A percentile compares a stretch with the other conserved stretches of the same genome.
Evolutionary conservation across 768 basidiomycete species (phyloP).

Genomic region (Suillus paluster): DNA sequence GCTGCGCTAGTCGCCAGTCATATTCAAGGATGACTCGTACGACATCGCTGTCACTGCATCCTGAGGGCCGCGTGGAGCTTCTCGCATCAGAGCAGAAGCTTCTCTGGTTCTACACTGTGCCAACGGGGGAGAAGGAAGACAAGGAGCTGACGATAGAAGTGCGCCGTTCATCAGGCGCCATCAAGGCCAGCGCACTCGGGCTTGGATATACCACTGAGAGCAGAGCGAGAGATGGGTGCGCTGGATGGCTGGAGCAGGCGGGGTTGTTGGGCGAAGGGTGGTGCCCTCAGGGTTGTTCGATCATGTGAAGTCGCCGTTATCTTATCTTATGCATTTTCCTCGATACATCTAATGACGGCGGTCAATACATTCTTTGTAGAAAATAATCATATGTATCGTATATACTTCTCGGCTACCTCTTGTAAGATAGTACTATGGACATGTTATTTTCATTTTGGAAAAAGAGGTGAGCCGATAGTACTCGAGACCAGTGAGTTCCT

Average conservation of each 20-base stretch:
- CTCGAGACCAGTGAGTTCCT: too few species aligned
- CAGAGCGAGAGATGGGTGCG: neutral
- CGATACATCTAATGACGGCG: neutral
- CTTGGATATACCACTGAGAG: neutral
- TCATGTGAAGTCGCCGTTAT: constrained; percentile 21
- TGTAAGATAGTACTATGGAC: constrained; percentile 1
- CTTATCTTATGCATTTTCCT: neutral
- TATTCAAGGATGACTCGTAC: constrained; percentile 32
- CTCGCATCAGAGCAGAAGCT: constrained; percentile 55
- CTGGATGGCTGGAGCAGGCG: constrained; percentile 14
- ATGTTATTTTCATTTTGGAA: neutral
- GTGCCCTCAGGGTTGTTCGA: constrained; percentile 23
- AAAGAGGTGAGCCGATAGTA: too few species aligned
- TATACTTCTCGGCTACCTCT: neutral
- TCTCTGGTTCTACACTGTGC: constrained; percentile 51
- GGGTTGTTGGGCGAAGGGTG: constrained; percentile 9
- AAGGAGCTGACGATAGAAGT: constrained; percentile 46
- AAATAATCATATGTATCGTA: neutral
- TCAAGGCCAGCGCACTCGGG: constrained; percentile 21
- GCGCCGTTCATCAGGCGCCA: constrained; percentile 45
- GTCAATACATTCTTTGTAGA: neutral
- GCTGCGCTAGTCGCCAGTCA: constrained; percentile 6
- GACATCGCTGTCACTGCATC: constrained; percentile 49
- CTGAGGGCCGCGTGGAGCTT: constrained; percentile 50
- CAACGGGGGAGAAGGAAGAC: constrained; percentile 25